Percentiles rank a stretch among this genome's conserved stretches.
phyloP scores from a whole-genome alignment of 306 rosid species.

The Arachis hypogaea region DNA sequence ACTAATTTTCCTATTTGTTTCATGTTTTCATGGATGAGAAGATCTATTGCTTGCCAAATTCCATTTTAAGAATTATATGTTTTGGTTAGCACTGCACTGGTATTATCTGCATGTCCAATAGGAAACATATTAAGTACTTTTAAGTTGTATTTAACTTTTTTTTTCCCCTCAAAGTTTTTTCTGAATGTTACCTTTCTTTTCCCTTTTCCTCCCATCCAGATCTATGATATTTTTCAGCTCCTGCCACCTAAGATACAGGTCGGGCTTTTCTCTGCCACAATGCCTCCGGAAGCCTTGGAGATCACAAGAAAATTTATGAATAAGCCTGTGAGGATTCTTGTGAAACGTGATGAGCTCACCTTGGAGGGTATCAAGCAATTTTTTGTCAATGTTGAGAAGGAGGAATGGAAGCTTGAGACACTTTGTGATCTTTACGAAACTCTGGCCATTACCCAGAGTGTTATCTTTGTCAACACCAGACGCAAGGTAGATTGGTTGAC shows the following conservation, averaged over 20 bases:
- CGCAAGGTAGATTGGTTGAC: constrained; percentile 55
- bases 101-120: background rate
- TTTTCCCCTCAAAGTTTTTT: background rate
- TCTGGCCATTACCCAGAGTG: constrained; percentile 68
- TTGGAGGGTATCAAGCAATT: constrained; percentile 73
- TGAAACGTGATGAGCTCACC: constrained; percentile 73
- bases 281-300: constrained; percentile 83
- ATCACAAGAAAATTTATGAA: constrained; percentile 79
- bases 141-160: background rate
- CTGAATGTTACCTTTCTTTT: constrained; percentile 7
- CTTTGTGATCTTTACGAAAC: constrained; percentile 45
- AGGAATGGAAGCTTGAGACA: constrained; percentile 75
- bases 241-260: constrained; percentile 77
- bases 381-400: constrained; percentile 63
- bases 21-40: background rate
- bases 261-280: constrained; percentile 78
- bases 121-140: background rate
- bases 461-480: constrained; percentile 71
- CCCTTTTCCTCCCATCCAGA: constrained; percentile 46
- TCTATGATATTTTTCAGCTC: constrained; percentile 78
- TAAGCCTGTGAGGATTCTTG: constrained; percentile 68
- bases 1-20: background rate
- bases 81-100: background rate
- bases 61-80: background rate
- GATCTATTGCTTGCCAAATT: background rate